Base-by-base conservation (phyloP, 2,329 filamentous ascomycete species). In the Fusarium verrucosum region DNA sequence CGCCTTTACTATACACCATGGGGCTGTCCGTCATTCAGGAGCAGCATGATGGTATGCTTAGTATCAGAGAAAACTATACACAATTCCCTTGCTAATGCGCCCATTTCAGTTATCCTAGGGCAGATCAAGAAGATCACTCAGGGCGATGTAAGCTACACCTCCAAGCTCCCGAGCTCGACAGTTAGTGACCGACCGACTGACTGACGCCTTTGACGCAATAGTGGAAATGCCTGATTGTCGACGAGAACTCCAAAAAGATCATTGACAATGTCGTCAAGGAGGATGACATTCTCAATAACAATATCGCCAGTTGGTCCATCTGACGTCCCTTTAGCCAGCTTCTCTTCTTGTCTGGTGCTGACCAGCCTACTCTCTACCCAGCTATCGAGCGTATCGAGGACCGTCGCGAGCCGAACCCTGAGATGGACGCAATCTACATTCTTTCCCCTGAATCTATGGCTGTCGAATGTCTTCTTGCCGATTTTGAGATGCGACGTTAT, bases 201-300 rank as follows among this genome's bases (percentile, higher is more conserved):
- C 58, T 66, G 42, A 69, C 50, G 17, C 25, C 42, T 50, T 20
- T 53, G 45, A 26, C 20, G 10, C 19, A 47, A 51, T 68, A 97
- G 93, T 99, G 95, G 95, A 99, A 98, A 86, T 92, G 97, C 69
- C 82, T 99, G 70, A 89, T 99, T 50, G 83, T 97, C 72, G 95
- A 99, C 79, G 89, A 92, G 69, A 84, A 83, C 54, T 94, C 92
- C 75, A 89, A 89, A 76, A 94, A 90, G 77, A 86, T 99, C 71
- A 85, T 99, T 71, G 90, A 96, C 79, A 96, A 94, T 82, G 91
- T 92, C 42, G 87, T 94, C 75, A 94, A 92, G 73, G 91, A 97
- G 82, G 94, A 99, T 86, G 92, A 97, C 73, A 96, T 99, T 69
- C 89, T 99, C 79, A 96, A 96, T 76, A 88, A 93, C 79, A 97